Evolutionary conservation across 1,284 basidiomycete genomes (phyloP).

Genomic region (Wolfiporia cocos): DNA sequence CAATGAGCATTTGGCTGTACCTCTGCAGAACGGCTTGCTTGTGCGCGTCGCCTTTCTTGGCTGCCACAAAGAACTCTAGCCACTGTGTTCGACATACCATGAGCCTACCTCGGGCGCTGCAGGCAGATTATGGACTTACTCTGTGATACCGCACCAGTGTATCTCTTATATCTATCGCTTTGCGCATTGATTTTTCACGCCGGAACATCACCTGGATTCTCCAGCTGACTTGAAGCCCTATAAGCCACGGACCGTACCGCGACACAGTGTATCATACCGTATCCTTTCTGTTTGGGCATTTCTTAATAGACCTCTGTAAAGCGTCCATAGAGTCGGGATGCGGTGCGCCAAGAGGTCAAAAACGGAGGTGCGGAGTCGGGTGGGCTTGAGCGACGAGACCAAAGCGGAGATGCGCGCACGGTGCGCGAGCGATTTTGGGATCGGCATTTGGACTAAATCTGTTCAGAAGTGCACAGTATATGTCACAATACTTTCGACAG

Average conservation of each 20-base stretch:
- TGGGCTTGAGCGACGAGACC: conserved; percentile 50
- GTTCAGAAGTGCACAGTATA: too few relatives aligned
- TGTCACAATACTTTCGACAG: too few relatives aligned
- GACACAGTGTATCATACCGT: conserved; percentile 36
- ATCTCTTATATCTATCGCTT: conserved; percentile 21
- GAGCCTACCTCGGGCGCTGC: not conserved
- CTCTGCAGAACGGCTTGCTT: conserved; percentile 41
- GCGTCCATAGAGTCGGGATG: conserved; percentile 64
- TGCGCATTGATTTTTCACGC: conserved; percentile 35
- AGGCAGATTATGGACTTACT: conserved; percentile 27
- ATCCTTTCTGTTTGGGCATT: conserved; percentile 39
- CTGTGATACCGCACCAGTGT: conserved; percentile 47
- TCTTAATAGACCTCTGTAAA: conserved; percentile 68
- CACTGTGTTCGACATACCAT: conserved; percentile 35
- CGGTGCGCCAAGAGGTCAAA: conserved; percentile 68
- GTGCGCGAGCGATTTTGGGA: conserved; percentile 35
- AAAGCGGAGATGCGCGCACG: conserved; percentile 45
- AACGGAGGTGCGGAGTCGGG: conserved; percentile 63
- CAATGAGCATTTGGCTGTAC: conserved; percentile 48
- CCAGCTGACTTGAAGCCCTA: conserved; percentile 40
- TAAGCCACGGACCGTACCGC: conserved; percentile 1
- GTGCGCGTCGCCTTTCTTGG: conserved; percentile 44
- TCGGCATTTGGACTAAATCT: too few relatives aligned
- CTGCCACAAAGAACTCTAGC: conserved; percentile 51
- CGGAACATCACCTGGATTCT: conserved; percentile 53